Percentiles rank a stretch among this genome's conserved stretches.
Conservation (phyloP, 495 filamentous ascomycete genomes). For the Hypoxylon fragiforme region DNA sequence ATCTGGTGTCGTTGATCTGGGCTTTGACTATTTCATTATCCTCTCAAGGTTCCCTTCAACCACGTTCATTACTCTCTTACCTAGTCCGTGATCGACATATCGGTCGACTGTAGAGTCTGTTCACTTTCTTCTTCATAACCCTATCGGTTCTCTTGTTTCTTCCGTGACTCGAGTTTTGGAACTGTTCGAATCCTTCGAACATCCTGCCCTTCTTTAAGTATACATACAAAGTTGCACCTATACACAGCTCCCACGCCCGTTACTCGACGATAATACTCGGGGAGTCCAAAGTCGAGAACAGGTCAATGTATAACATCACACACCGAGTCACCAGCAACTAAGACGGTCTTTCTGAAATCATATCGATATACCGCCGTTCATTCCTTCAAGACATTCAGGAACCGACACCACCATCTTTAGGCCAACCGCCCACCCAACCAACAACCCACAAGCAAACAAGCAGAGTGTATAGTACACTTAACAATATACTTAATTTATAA, state of each 20-base stretch:
- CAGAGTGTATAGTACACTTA: constrained; percentile 47
- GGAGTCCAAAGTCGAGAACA: constrained; percentile 31
- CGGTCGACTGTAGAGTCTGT: constrained; percentile 50
- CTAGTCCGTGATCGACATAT: constrained; percentile 52
- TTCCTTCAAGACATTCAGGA: constrained; percentile 46
- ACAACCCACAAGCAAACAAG: constrained; percentile 3
- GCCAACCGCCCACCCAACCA: constrained; percentile 44
- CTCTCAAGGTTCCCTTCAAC: constrained; percentile 51
- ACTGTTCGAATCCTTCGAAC: constrained; percentile 37
- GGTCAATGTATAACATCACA: constrained; percentile 49
- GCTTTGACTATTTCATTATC: constrained; percentile 48
- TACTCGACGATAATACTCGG: constrained; percentile 32
- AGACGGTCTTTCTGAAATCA: constrained; percentile 40
- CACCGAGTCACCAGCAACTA: constrained; percentile 46
- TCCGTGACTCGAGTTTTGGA: constrained; percentile 53
- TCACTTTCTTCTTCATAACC: constrained; percentile 55
- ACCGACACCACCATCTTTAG: constrained; percentile 56
- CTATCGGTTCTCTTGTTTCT: constrained; percentile 55
- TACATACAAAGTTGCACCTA: constrained; percentile 27
- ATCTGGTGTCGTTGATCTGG: constrained; percentile 47
- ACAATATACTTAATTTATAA: constrained; percentile 53
- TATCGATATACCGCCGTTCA: constrained; percentile 50
- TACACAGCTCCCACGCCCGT: constrained; percentile 18
- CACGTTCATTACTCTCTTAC: constrained; percentile 44
- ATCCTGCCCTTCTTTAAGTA: constrained; percentile 53